These are phyloP conservation scores for Chaetomium globosum DNA, from an alignment of 2,329 filamentous ascomycete species.

Conservation along the genomic window DNA sequence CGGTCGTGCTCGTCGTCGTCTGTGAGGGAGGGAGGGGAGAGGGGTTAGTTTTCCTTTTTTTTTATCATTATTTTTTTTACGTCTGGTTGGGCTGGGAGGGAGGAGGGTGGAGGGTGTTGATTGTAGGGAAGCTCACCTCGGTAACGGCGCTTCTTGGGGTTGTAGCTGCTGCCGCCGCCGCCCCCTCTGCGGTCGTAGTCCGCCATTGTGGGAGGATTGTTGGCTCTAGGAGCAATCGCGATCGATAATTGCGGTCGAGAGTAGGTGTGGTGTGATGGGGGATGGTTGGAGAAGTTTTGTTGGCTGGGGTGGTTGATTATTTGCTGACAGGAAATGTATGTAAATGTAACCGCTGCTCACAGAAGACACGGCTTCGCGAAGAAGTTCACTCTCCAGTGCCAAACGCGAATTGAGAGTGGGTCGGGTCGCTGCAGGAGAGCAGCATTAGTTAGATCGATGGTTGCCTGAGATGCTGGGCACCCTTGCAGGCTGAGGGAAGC, in stretches of 20 bases:
- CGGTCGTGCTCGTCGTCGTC: conserved; percentile 75
- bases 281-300: conserved; percentile 6
- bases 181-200: conserved; percentile 60
- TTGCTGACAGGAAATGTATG: conserved; percentile 3
- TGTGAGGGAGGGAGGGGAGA: conserved; percentile 30
- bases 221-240: neutral
- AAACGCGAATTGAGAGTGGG: conserved; percentile 27
- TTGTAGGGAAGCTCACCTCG: conserved; percentile 62
- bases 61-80: no score
- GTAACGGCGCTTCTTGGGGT: conserved; percentile 75
- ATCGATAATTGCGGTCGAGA: neutral
- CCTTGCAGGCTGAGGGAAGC: neutral
- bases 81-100: no score
- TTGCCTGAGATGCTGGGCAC: conserved; percentile 16
- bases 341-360: neutral
- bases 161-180: conserved; percentile 53
- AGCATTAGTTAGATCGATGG: neutral
- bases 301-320: neutral
- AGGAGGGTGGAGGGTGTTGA: neutral
- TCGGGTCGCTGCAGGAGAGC: conserved; percentile 11
- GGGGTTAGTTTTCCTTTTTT: neutral
- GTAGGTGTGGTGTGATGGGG: neutral
- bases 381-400: conserved; percentile 16
- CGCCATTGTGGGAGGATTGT: conserved; percentile 47
- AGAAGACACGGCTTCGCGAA: conserved; percentile 10